Conservation (phyloP, 2,329 filamentous ascomycete species). For the Didymella arachidicola region DNA sequence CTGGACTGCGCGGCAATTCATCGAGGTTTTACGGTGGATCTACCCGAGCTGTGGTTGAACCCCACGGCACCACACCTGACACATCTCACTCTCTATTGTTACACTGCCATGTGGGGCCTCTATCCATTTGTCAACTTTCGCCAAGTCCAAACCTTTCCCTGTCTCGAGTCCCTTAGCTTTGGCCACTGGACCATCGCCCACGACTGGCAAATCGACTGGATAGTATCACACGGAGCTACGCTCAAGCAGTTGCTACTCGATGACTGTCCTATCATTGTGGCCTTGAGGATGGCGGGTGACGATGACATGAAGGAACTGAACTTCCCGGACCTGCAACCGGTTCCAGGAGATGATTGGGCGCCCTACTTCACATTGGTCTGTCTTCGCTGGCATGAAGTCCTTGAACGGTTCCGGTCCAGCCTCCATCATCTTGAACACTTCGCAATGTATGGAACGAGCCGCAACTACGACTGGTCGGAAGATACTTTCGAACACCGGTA, state of each 20-base stretch:
- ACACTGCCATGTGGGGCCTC: slow-evolving; percentile 48
- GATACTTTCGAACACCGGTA: not conserved
- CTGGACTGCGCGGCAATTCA: slow-evolving; percentile 21
- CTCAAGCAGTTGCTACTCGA: slow-evolving; percentile 56
- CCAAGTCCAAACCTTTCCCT: slow-evolving; percentile 47
- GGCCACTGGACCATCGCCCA: slow-evolving; percentile 55
- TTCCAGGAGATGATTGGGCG: not conserved
- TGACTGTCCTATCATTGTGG: slow-evolving; percentile 50
- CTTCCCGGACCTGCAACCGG: not conserved
- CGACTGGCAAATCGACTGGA: slow-evolving; percentile 58
- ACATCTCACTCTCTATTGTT: slow-evolving; percentile 50
- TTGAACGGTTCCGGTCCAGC: not conserved
- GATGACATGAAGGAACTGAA: not conserved
- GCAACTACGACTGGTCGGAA: not conserved
- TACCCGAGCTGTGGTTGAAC: slow-evolving; percentile 31
- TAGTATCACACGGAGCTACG: slow-evolving; percentile 50
- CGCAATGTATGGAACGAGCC: not conserved
- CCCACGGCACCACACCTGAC: slow-evolving; percentile 19
- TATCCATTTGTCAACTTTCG: slow-evolving; percentile 52
- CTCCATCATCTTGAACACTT: slow-evolving; percentile 2
- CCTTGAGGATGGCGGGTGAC: slow-evolving; percentile 7
- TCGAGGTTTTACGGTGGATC: slow-evolving; percentile 28
- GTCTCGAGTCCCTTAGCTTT: slow-evolving; percentile 51
- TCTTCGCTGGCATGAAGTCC: slow-evolving; percentile 1
- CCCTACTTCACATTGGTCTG: not conserved